Conservation (phyloP, 2,329 filamentous ascomycete species). For the Lachnellula suecica region DNA sequence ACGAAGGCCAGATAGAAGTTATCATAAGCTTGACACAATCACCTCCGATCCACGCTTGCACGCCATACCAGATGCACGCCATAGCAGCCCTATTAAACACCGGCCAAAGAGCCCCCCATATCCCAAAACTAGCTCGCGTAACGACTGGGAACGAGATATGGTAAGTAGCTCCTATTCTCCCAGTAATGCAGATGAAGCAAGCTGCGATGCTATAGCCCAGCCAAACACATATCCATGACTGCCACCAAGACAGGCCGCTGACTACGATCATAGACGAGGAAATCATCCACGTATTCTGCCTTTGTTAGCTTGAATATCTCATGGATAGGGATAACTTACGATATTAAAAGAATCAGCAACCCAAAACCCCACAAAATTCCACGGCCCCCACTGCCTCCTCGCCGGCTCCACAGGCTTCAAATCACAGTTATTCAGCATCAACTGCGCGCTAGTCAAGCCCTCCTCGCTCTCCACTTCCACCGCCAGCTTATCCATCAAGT, state of each 20-base stretch:
- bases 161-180: conserved; percentile 81
- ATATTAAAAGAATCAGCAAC: conserved; percentile 84
- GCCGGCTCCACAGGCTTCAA: conserved; percentile 77
- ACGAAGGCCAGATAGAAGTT: conserved; percentile 70
- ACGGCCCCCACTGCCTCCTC: conserved; percentile 78
- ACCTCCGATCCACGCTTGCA: conserved; percentile 82
- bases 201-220: conserved; percentile 78
- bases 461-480: conserved; percentile 75
- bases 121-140: conserved; percentile 75
- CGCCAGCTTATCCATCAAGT: conserved; percentile 57
- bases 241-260: conserved; percentile 81
- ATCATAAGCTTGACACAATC: conserved; percentile 90
- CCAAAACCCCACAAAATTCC: conserved; percentile 90
- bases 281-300: conserved; percentile 88
- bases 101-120: conserved; percentile 88
- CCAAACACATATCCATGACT: conserved; percentile 87
- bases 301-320: conserved; percentile 9
- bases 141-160: conserved; percentile 89
- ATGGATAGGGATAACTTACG: conserved; percentile 34
- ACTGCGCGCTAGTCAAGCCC: conserved; percentile 73
- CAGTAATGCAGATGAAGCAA: conserved; percentile 73
- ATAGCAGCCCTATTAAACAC: conserved; percentile 87
- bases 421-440: conserved; percentile 85
- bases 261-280: conserved; percentile 76
- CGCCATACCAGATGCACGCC: conserved; percentile 80